These are phyloP conservation scores for Eucalyptus microcorys DNA, from an alignment of 345 rosid genomes.

Conservation along the genomic window DNA sequence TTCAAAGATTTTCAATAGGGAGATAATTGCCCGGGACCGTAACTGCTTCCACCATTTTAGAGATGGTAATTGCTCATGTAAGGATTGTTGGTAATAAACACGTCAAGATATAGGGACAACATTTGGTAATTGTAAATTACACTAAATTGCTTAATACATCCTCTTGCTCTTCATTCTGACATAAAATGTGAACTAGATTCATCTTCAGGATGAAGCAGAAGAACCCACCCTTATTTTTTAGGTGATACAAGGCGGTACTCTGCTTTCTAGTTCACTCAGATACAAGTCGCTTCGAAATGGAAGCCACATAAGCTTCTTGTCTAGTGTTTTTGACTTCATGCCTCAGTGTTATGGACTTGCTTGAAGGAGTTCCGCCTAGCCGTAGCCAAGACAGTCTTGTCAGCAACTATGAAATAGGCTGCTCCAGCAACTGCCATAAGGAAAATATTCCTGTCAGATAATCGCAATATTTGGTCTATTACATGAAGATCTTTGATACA, in stretches of 20 bases:
- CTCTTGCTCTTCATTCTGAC: neutral
- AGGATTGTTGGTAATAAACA: conserved; percentile 12
- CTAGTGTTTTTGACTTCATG: neutral
- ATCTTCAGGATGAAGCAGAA: neutral
- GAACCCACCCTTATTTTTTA: neutral
- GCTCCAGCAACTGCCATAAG: conserved; percentile 56
- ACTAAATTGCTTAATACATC: neutral
- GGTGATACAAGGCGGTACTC: neutral
- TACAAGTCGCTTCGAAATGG: neutral
- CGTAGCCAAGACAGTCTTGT: conserved; percentile 80
- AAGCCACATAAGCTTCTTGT: neutral
- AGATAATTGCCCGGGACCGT: conserved; percentile 69
- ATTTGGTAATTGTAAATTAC: neutral
- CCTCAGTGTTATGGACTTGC: conserved; percentile 3
- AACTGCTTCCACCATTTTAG: conserved; percentile 73
- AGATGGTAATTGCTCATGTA: conserved; percentile 69
- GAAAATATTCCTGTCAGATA: neutral
- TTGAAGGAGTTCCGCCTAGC: conserved; percentile 74
- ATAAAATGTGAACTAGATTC: neutral
- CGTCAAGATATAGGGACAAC: neutral
- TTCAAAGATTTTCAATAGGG: conserved; percentile 65
- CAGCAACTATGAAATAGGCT: conserved; percentile 87
- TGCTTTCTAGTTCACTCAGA: neutral
- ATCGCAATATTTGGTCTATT: neutral
- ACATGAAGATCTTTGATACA: neutral